These are phyloP conservation scores for Nidula microcarpa DNA, from an alignment of 768 basidiomycete genomes.

Conservation along the genomic window DNA sequence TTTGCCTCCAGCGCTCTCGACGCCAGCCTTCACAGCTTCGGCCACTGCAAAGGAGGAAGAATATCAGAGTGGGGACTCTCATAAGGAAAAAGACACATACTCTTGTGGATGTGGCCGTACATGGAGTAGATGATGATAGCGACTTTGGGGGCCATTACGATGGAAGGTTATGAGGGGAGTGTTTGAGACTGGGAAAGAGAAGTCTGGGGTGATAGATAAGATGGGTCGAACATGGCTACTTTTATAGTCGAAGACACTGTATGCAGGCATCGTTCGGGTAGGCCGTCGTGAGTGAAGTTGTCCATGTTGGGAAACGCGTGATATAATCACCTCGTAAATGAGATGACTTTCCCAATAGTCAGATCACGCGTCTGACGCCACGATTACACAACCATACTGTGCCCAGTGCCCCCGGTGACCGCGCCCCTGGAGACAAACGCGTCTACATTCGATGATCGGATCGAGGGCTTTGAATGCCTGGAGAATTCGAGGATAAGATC, in stretches of 20 bases:
- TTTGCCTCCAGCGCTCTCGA: constrained; percentile 44
- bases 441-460: too few relatives aligned
- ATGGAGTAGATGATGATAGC: constrained; percentile 74
- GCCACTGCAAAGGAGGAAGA: constrained; percentile 47
- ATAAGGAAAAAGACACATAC: constrained; percentile 33
- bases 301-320: too few relatives aligned
- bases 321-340: too few relatives aligned
- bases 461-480: too few relatives aligned
- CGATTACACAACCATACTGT: too few relatives aligned
- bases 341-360: too few relatives aligned
- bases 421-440: too few relatives aligned
- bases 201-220: background rate
- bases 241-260: background rate
- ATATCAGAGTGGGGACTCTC: background rate
- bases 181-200: constrained; percentile 4
- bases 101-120: constrained; percentile 68
- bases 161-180: background rate
- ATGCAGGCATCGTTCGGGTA: too few relatives aligned
- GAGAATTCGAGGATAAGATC: too few relatives aligned
- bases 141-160: constrained; percentile 50
- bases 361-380: too few relatives aligned
- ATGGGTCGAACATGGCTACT: background rate
- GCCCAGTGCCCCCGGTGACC: too few relatives aligned
- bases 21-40: constrained; percentile 44
- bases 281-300: too few relatives aligned